Evolutionary conservation across 164 flowering plant genomes (phyloP).

Genomic region (Vitis vinifera): DNA sequence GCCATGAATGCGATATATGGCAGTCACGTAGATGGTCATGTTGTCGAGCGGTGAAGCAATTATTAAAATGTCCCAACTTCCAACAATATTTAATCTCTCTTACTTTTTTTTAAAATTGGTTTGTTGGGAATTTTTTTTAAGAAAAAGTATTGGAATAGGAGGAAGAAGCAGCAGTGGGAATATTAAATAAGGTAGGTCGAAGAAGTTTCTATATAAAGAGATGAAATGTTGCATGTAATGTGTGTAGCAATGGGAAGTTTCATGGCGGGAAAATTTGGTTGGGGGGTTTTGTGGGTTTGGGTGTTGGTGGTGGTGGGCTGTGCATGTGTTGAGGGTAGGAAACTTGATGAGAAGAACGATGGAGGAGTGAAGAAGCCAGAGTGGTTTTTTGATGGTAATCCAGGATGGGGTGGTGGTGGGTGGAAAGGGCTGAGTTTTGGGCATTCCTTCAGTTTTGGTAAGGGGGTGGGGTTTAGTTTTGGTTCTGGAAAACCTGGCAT

Average conservation of each 20-base stretch:
- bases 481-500: slow-evolving; percentile 2
- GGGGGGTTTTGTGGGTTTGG: slow-evolving; percentile 2
- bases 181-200: background rate
- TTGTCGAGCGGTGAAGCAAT: slow-evolving; percentile 3
- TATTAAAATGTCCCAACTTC: slow-evolving; percentile 9
- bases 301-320: background rate
- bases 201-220: slow-evolving; percentile 12
- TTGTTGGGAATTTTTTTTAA: too few species aligned
- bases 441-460: slow-evolving; percentile 10
- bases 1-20: slow-evolving; percentile 11
- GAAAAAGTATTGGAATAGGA: too few species aligned
- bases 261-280: slow-evolving; percentile 7
- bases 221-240: background rate
- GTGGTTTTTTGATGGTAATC: slow-evolving; percentile 9
- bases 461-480: slow-evolving; percentile 14
- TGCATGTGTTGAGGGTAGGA: slow-evolving; percentile 11
- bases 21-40: slow-evolving; percentile 23
- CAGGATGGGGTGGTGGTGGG: slow-evolving; percentile 10
- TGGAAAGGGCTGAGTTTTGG: slow-evolving; percentile 20
- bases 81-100: slow-evolving; percentile 2
- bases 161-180: too few species aligned
- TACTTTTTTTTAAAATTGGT: background rate
- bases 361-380: slow-evolving; percentile 22
- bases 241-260: background rate
- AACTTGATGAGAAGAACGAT: slow-evolving; percentile 14